A percentile compares a stretch with the other conserved stretches of the same genome.
These are phyloP conservation scores for Aegilops bicornis DNA, from an alignment of 176 grass and related monocot genomes.

Conservation along the genomic window DNA sequence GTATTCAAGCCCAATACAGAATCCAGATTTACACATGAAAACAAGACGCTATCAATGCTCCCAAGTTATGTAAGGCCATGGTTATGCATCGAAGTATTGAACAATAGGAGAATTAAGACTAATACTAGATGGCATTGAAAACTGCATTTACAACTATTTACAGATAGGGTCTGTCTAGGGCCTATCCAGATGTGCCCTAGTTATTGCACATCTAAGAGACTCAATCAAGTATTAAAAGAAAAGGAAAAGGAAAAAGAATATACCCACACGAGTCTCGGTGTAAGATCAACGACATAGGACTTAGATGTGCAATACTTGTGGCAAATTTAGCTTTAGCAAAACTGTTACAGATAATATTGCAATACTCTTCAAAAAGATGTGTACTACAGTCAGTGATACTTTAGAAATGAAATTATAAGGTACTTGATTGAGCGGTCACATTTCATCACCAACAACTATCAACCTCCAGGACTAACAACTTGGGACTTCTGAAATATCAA, in stretches of 20 bases:
- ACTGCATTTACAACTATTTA: background rate
- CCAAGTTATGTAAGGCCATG: background rate
- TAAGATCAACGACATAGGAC: too few relatives aligned
- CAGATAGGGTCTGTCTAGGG: too few relatives aligned
- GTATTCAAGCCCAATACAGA: background rate
- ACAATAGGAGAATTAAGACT: background rate
- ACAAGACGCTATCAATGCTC: background rate
- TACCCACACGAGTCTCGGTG: too few relatives aligned
- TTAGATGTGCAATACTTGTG: too few relatives aligned
- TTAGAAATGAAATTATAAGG: background rate
- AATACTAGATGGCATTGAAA: background rate
- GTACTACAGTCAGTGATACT: background rate
- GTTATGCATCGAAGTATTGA: background rate
- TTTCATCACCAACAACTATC: background rate
- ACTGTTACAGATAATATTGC: too few relatives aligned
- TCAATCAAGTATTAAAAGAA: too few relatives aligned
- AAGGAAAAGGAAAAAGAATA: too few relatives aligned
- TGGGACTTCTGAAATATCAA: background rate
- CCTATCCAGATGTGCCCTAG: too few relatives aligned
- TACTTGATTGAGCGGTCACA: background rate
- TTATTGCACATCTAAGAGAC: too few relatives aligned
- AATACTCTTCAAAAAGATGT: background rate
- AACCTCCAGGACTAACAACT: background rate
- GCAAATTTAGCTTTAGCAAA: too few relatives aligned
- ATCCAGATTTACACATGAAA: background rate